These are phyloP conservation scores for Herpetospermum pedunculosum DNA, from an alignment of 306 rosid genomes.

Conservation along the genomic window DNA sequence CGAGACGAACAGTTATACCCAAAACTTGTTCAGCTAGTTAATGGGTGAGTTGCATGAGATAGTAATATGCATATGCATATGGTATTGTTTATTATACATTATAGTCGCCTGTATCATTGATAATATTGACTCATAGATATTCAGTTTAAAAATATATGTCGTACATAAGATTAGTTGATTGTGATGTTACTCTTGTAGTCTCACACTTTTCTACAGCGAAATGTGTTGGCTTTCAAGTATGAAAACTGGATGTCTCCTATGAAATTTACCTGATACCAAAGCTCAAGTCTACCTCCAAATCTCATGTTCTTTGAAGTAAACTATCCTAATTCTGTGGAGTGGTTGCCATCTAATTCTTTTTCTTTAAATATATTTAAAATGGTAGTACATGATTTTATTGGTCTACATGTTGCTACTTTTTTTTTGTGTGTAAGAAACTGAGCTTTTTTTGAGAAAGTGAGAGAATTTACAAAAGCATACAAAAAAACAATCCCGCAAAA, in stretches of 20 bases:
- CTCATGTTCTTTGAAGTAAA: neutral
- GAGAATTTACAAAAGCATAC: no score
- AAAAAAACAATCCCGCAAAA: no score
- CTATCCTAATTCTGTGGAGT: neutral
- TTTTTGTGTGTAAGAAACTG: no score
- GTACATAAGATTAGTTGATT: neutral
- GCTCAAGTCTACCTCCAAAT: neutral
- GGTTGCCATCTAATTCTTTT: neutral
- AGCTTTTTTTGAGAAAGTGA: no score
- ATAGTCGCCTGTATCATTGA: neutral
- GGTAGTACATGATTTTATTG: neutral
- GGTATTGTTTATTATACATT: neutral
- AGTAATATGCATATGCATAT: neutral
- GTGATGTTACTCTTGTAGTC: neutral
- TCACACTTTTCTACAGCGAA: neutral
- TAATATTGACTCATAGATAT: neutral
- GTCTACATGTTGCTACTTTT: no score
- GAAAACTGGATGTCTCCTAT: neutral
- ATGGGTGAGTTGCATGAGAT: constrained; percentile 37
- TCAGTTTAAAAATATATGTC: neutral
- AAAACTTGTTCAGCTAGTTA: constrained; percentile 75
- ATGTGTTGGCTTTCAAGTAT: neutral
- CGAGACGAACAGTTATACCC: constrained; percentile 81
- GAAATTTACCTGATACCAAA: neutral
- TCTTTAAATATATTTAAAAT: neutral